phyloP scores from a whole-genome alignment of 83 land plant species.

The Isoetes engelmannii region DNA sequence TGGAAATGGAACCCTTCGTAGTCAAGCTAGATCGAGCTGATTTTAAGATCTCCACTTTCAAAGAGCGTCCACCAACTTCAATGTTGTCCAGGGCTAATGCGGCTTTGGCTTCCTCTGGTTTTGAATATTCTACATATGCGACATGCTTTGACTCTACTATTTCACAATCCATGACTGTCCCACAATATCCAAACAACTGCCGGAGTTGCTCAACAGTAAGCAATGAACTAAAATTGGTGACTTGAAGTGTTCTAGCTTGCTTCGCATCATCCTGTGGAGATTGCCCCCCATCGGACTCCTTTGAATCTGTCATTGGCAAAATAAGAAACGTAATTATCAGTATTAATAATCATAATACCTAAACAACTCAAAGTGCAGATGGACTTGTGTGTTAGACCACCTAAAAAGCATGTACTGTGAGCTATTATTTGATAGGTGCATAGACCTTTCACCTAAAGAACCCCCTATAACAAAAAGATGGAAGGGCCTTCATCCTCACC shows the following conservation, averaged over 20 bases:
- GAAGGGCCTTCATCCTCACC: no score
- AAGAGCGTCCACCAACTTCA: constrained; percentile 55
- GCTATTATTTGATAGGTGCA: no score
- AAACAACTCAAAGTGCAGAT: no score
- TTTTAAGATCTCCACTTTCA: constrained; percentile 34
- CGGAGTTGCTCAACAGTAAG: constrained; percentile 72
- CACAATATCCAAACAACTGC: constrained; percentile 71
- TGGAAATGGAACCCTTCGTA: background rate
- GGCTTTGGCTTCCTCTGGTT: constrained; percentile 81
- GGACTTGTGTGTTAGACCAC: no score
- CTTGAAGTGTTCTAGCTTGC: constrained; percentile 57
- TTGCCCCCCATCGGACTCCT: constrained; percentile 18
- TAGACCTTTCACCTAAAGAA: no score
- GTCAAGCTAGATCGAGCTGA: background rate
- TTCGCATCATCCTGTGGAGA: constrained; percentile 34
- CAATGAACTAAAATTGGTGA: constrained; percentile 75
- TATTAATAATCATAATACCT: no score
- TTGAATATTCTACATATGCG: constrained; percentile 84
- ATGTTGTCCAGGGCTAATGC: constrained; percentile 79
- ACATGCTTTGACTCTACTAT: constrained; percentile 71
- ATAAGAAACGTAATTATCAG: no score
- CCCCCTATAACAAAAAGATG: no score
- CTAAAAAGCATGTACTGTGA: no score
- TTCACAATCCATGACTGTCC: constrained; percentile 69
- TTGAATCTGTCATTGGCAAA: background rate